Evolutionary conservation across 176 grass and related monocot species (phyloP).

Genomic region (Pontederia paniculata): DNA sequence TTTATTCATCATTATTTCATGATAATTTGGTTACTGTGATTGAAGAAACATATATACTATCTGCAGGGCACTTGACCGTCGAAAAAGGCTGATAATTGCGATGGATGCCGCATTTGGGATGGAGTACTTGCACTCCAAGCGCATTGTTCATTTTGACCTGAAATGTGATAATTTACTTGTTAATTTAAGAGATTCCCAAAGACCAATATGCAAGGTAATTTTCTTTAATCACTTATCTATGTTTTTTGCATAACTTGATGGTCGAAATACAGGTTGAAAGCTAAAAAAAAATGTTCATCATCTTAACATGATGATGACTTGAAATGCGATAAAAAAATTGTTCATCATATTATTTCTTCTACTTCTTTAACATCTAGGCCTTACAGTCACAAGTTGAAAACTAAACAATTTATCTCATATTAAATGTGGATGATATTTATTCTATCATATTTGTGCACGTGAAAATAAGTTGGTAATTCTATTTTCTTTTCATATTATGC

Average conservation of each 20-base stretch:
- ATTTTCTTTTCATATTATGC: constrained; percentile 1
- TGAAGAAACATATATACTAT: constrained; percentile 20
- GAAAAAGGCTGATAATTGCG: constrained; percentile 82
- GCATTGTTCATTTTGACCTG: constrained; percentile 97
- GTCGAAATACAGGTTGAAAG: too few species aligned
- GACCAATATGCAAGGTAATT: constrained; percentile 97
- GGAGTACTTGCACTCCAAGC: constrained; percentile 98
- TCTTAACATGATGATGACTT: too few species aligned
- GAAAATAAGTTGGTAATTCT: neutral
- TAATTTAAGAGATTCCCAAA: constrained; percentile 81
- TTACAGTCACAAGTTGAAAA: too few species aligned
- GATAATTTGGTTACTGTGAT: constrained; percentile 22
- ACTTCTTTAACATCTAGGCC: too few species aligned
- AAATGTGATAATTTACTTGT: constrained; percentile 96
- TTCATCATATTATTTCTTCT: too few species aligned
- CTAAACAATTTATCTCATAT: too few species aligned
- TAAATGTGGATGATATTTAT: too few species aligned
- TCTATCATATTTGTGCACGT: too few species aligned
- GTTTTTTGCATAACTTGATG: neutral
- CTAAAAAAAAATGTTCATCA: too few species aligned
- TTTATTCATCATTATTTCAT: constrained; percentile 6
- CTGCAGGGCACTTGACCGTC: constrained; percentile 63
- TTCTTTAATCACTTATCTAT: constrained; percentile 7
- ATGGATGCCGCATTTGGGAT: constrained; percentile 99
- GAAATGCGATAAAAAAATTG: too few species aligned